Percentiles rank a stretch among this genome's conserved stretches.
Conservation (phyloP, 352 stramenopile genomes). For the Phytophthora vignae region DNA sequence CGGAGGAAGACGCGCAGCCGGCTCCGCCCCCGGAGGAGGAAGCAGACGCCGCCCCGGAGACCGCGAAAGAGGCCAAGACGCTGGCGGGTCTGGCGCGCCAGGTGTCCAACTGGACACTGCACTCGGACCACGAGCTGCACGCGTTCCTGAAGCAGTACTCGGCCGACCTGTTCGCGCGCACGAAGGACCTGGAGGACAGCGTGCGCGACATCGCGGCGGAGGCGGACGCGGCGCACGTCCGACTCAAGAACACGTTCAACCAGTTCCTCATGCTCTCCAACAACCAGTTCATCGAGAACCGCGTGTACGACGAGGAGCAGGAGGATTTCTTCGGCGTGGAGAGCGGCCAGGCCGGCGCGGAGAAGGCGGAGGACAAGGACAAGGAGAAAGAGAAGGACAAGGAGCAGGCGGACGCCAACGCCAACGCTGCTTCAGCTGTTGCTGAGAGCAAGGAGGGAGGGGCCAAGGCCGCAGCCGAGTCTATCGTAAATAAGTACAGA, state of each 20-base stretch:
- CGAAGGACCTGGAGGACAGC: slow-evolving; percentile 75
- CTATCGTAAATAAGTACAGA: slow-evolving; percentile 78
- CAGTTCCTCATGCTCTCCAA: slow-evolving; percentile 89
- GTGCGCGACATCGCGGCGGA: slow-evolving; percentile 76
- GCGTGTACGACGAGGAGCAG: slow-evolving; percentile 90
- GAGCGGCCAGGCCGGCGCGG: not conserved
- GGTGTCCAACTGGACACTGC: slow-evolving; percentile 72
- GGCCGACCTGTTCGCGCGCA: slow-evolving; percentile 67
- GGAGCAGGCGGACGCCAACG: not conserved
- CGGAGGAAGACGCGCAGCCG: not conserved
- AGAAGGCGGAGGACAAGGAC: slow-evolving; percentile 6
- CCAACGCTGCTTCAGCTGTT: too few relatives aligned
- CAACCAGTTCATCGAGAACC: slow-evolving; percentile 92
- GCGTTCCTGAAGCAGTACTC: slow-evolving; percentile 76
- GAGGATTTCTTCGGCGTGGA: slow-evolving; percentile 67
- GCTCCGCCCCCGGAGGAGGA: not conserved
- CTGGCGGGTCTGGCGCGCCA: slow-evolving; percentile 53
- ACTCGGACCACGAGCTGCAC: slow-evolving; percentile 79
- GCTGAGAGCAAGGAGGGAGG: slow-evolving; percentile 30
- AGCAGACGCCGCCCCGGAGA: not conserved
- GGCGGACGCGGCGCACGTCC: slow-evolving; percentile 74
- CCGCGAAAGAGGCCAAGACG: slow-evolving; percentile 42
- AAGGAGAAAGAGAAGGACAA: slow-evolving; percentile 8
- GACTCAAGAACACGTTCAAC: slow-evolving; percentile 87
- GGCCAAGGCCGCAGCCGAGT: slow-evolving; percentile 49